Base-by-base conservation (phyloP, 2,329 filamentous ascomycete species). In the Fonsecaea nubica region DNA sequence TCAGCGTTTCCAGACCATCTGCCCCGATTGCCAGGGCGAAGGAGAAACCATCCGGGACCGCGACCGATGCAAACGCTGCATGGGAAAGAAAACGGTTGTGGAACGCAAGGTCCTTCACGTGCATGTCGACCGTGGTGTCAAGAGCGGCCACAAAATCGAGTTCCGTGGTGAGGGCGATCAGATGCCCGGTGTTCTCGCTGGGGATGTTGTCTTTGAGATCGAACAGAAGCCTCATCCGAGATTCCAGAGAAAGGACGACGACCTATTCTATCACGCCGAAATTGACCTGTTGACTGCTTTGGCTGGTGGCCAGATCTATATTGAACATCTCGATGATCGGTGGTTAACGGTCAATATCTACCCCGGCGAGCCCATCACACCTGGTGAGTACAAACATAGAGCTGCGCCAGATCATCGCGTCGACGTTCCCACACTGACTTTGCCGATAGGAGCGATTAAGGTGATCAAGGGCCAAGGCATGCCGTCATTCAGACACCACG, bases 101-200 rank as follows among this genome's bases (percentile, higher is more conserved):
- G 95, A 99, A 84, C 89, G 95, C 75, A 99, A 99, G 85, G 94
- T 99, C 13, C 89, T 99, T 64, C 95, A 99, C 80, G 95, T 99
- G 67, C 94, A 97, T 79, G 93, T 99, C 76, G 95, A 99, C 81
- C 90, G 90, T 77, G 95, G 95, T 81, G 93, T 99, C 70, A 90
- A 90, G 80, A 93, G 88, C 77, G 95, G 95, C 69, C 94, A 94
- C 81, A 96, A 96, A 85, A 92, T 99, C 72, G 93, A 97, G 78
- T 99, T 98, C 86, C 89, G 91, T 64, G 95, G 95, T 65, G 95
- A 99, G 79, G 95, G 95, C 81, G 95, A 99, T 78, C 95, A 98
- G 79, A 89, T 93, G 65, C 95, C 95, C 21, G 94, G 93, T 71
- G 91, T 96, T 61, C 87, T 96, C 77, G 91, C 95, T 15, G 95